These are phyloP conservation scores for Ophiostoma pallidulum DNA, from an alignment of 2,329 filamentous ascomycete species.

Conservation along the genomic window DNA sequence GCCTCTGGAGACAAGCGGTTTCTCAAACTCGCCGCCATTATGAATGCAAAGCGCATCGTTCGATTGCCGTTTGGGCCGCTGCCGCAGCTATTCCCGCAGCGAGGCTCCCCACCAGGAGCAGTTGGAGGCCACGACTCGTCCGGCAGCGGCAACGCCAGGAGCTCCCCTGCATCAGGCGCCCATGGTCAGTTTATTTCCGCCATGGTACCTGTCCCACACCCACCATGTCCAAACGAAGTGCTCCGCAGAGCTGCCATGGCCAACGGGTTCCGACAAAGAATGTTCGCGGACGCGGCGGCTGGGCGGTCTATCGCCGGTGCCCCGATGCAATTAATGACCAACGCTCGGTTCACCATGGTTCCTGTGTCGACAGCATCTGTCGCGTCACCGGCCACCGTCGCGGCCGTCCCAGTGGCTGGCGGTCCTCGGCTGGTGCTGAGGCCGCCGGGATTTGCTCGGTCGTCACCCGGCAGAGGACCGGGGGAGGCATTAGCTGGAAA, in stretches of 20 bases:
- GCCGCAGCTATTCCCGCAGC: background rate
- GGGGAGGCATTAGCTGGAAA: too few relatives aligned
- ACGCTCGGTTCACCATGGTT: slow-evolving; percentile 2
- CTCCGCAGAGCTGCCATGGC: slow-evolving; percentile 57
- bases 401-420: background rate
- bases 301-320: slow-evolving; percentile 14
- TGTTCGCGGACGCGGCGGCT: slow-evolving; percentile 29
- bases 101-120: too few relatives aligned
- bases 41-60: slow-evolving; percentile 25
- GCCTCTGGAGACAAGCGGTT: slow-evolving; percentile 38
- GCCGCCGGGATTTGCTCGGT: too few relatives aligned
- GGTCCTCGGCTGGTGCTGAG: background rate
- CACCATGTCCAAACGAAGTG: slow-evolving; percentile 28
- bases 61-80: background rate
- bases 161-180: background rate
- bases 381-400: background rate
- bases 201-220: background rate
- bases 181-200: background rate
- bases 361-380: background rate
- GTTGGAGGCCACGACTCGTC: too few relatives aligned
- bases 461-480: too few relatives aligned
- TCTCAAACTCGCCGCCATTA: slow-evolving; percentile 36
- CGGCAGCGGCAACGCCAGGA: background rate
- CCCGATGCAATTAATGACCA: slow-evolving; percentile 15
- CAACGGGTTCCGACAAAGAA: slow-evolving; percentile 46